Base-by-base conservation (phyloP, 176 grass and related monocot genomes). In the Ensete glaucum region DNA sequence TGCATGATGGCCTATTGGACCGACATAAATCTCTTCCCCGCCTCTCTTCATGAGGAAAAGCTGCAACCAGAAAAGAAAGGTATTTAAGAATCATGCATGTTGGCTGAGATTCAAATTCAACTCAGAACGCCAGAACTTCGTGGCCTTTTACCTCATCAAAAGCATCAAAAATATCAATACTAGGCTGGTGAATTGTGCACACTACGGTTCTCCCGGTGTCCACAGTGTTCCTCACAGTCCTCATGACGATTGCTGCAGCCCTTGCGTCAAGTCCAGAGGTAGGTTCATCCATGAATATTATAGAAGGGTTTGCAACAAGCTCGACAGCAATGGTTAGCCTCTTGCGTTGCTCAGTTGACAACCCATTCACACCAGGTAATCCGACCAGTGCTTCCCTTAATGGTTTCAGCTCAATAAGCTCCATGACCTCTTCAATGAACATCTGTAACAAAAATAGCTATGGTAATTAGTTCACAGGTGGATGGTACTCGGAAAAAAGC, bases 91-190 rank as follows among this genome's bases (percentile, higher is more conserved):
- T 63, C 9, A 21, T 73, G 55, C 56, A 52, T 69, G 9, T 22
- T 56, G 58, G 49, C 57, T 62, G 29, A 53, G 43, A 56, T 66
- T 3, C 22, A 68, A 53, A 43, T 68, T 56, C 27, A 34, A 21
- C n/a, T 53, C 77, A 2, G 29, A 64, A 9, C 9, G 34, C 17
- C 1, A 14, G 25, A 29, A 11, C 11, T 74, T 77, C 0, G 3
- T 9, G 62, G 17, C 67, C 64, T 54, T 77, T 54, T 26, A 95
- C 91, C 85, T 95, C 91, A 84, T 95, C 88, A 43, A 95, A 95
- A 64, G 91, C 81, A 90, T 95, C 91, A 86, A 95, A 95, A 71
- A 95, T 90, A 63, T 95, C 91, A 76, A 95, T 95, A 77, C 91
- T 95, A 73, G 91, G 91, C 17, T 95, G 91, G 82, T 94, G 91